Evolutionary conservation across 371 early-diverging fungal species (phyloP), one percentile per base, ranked within the genome.

Genomic region (Saksenaea oblongispora): DNA sequence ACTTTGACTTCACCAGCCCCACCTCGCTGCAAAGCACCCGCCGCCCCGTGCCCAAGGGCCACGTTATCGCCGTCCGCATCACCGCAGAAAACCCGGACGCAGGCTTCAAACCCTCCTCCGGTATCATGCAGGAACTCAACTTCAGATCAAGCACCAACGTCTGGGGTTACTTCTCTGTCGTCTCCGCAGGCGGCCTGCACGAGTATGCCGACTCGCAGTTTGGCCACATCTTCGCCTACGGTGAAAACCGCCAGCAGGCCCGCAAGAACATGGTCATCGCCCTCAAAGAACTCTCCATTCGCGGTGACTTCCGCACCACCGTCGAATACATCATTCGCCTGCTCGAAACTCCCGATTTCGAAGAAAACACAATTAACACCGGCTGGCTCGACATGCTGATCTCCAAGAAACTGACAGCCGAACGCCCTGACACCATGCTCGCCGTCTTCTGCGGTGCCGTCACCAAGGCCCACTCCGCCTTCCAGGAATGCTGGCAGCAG

Each of bases 21-120:
- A 76, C 87, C 56, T 86, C 95, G 8, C 73, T 81, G 59, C 81
- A 91, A 66, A 92, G 88, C 44, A 92, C 92, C 75, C 93, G 96
- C 72, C 92, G 93, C 67, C 97, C 97, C n/a, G 78, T 85, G 5
- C 93, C 98, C 56, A 94, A 92, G 78, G 97, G 98, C 47, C 98
- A 99, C 77, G 99, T 98, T 66, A 96, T 99, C 69, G 99, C 97
- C 17, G 92, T 94, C 65, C 93, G 99, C 77, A 98, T 99, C 71
- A 98, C 98, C 7, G 99, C 99, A n/a, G 99, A 99, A 79, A 98
- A 98, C 76, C 98, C 98, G 28, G 97, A 98, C 74, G 98, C 97
- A 47, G 97, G 96, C 15, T 99, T 99, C 87, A 95, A 96, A 79
- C 99, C 99, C 44, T 93, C 93, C 64, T 90, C 91, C 56, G 99